These are phyloP conservation scores for Sporothrix brasiliensis DNA, from an alignment of 2,329 filamentous ascomycete genomes.

Conservation along the genomic window DNA sequence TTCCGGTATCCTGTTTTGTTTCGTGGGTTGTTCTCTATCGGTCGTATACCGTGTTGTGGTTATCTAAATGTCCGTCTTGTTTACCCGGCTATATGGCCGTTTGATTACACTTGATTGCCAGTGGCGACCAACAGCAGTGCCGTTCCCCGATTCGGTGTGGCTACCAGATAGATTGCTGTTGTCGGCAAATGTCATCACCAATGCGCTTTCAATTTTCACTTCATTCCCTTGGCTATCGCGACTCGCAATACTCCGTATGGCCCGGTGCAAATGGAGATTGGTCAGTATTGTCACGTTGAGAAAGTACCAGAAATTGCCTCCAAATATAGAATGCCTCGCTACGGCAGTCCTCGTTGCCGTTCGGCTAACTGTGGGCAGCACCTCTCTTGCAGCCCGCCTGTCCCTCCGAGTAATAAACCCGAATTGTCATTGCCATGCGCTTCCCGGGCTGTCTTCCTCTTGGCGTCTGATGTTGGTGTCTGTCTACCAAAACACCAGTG, in stretches of 20 bases:
- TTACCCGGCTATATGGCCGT: conserved; percentile 19
- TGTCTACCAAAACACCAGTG: background rate
- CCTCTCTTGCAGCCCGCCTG: background rate
- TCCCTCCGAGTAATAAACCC: no score
- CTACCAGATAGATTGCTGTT: background rate
- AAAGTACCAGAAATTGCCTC: conserved; percentile 20
- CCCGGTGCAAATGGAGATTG: background rate
- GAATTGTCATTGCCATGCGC: no score
- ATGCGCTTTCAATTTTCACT: background rate
- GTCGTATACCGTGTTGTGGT: background rate
- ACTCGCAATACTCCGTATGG: background rate
- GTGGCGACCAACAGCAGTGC: background rate
- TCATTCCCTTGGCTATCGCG: background rate
- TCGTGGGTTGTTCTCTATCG: background rate
- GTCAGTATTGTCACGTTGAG: background rate
- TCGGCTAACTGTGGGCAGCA: conserved; percentile 21
- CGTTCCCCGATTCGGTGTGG: conserved; percentile 1
- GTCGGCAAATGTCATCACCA: conserved; percentile 24
- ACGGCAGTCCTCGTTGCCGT: conserved; percentile 13
- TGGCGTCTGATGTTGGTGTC: no score
- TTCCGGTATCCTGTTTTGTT: background rate
- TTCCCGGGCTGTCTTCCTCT: no score
- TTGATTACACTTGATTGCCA: background rate
- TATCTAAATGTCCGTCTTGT: background rate
- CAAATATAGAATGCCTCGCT: conserved; percentile 20